phyloP scores from a whole-genome alignment of 148 eudicot species.

The Vaccinium darrowii region DNA sequence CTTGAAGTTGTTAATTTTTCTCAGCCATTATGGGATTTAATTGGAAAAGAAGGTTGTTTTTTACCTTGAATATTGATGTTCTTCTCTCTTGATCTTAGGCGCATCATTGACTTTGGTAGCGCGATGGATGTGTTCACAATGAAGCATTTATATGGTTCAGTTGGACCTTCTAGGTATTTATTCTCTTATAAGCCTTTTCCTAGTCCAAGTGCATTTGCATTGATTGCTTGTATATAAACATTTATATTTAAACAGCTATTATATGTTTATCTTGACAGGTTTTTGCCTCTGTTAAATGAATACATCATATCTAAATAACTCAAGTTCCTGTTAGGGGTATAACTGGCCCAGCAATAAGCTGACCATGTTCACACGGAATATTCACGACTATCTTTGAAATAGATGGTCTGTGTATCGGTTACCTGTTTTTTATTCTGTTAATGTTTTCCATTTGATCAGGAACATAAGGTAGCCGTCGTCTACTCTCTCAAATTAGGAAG shows the following conservation, averaged over 20 bases:
- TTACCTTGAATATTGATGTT: constrained; percentile 10
- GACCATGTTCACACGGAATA: not conserved
- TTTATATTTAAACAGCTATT: not conserved
- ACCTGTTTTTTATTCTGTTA: not conserved
- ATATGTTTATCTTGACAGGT: constrained; percentile 1
- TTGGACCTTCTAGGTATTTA: constrained; percentile 83
- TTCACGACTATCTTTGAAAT: not conserved
- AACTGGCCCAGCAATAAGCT: not conserved
- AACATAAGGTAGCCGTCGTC: not conserved
- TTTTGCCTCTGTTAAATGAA: not conserved
- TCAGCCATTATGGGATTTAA: not conserved
- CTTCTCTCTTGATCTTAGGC: constrained; percentile 48
- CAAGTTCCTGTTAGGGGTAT: not conserved
- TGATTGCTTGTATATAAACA: not conserved
- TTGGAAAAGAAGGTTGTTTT: not conserved
- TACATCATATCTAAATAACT: not conserved
- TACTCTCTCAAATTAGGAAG: not conserved
- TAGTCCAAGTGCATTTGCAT: not conserved
- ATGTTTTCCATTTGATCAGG: constrained; percentile 2
- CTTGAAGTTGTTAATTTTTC: not conserved
- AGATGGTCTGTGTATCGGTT: not conserved
- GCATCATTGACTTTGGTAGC: constrained; percentile 96
- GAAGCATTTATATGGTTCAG: constrained; percentile 71
- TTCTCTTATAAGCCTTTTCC: not conserved
- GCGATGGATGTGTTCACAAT: constrained; percentile 80